Evolutionary conservation across 163 green algal genomes (phyloP).

Genomic region (Scenedesmus sp.): DNA sequence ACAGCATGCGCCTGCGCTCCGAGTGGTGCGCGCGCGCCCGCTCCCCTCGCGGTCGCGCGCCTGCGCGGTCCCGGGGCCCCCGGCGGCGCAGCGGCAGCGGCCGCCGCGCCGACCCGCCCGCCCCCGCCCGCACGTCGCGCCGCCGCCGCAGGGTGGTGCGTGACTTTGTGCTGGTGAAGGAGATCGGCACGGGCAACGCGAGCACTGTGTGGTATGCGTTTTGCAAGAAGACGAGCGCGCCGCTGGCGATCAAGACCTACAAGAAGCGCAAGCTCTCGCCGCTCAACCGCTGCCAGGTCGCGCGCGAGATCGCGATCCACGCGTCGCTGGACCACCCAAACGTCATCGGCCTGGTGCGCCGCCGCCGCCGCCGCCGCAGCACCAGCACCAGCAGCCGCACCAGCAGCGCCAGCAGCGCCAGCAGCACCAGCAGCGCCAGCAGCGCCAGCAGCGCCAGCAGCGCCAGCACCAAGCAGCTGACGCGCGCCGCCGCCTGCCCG

Average conservation of each 20-base stretch:
- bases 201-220: slow-evolving; percentile 62
- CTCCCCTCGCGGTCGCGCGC: no score
- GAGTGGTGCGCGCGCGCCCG: no score
- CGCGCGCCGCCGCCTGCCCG: background rate
- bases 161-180: slow-evolving; percentile 64
- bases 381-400: no score
- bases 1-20: slow-evolving; percentile 36
- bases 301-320: slow-evolving; percentile 46
- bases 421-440: no score
- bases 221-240: slow-evolving; percentile 55
- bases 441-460: no score
- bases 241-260: slow-evolving; percentile 67
- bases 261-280: slow-evolving; percentile 59
- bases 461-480: no score
- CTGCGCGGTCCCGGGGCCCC: no score
- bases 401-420: no score
- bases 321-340: slow-evolving; percentile 43
- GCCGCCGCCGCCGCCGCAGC: background rate
- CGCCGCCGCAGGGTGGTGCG: slow-evolving; percentile 49
- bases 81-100: no score
- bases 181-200: slow-evolving; percentile 64
- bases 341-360: slow-evolving; percentile 44
- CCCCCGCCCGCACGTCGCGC: no score
- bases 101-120: no score
- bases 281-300: slow-evolving; percentile 60